Evolutionary conservation across 192 early-diverging fungal genomes (phyloP), one percentile per base, ranked within the genome.

Genomic region (Backusella morwellensis): DNA sequence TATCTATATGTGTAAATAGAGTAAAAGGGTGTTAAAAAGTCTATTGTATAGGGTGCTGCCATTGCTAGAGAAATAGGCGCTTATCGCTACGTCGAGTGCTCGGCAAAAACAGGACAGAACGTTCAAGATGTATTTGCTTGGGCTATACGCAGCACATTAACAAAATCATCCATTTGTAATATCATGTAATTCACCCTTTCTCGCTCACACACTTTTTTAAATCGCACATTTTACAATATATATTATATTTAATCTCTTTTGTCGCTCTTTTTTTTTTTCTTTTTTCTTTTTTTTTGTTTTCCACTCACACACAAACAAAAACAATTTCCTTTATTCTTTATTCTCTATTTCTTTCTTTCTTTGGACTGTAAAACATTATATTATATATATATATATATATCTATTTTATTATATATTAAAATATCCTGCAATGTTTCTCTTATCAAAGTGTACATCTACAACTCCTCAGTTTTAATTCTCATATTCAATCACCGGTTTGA

Each of bases 101-200:
- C 78, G 19, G 78, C 78, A 54, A 74, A 74, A 38, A 59, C 56
- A 44, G 73, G 73, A 35, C 72, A 72, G 42, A 73, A 73, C 41
- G 78, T 79, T 0, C 63, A 42, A 19, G 78, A 79, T 40, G 73
- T 72, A 23, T 79, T 79, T 56, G 56, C 92, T 78, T 80, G 86
- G 36, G 94, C 95, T 8, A 94, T 95, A n/a, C 88, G 94, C n/a
- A 41, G 68, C 19, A 70, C 68, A 70, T 23, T 70, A 12, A 41
- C 35, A 38, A 70, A 70, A 70, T 40, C 68, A 40, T 70, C 68
- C 35, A 23, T 12, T 40, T 70, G 68, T 70, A 38, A 23, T 12
- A 70, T 70, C 35, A 70, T 70, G 68, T 70, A 70, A 70, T 40
- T 63, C 56, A 3, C 56, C 23, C 11, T 63, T 12, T 63, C 12